Evolutionary conservation across 345 rosid genomes (phyloP), one percentile per base, ranked within the genome.

Genomic region (Orychophragmus violaceus): DNA sequence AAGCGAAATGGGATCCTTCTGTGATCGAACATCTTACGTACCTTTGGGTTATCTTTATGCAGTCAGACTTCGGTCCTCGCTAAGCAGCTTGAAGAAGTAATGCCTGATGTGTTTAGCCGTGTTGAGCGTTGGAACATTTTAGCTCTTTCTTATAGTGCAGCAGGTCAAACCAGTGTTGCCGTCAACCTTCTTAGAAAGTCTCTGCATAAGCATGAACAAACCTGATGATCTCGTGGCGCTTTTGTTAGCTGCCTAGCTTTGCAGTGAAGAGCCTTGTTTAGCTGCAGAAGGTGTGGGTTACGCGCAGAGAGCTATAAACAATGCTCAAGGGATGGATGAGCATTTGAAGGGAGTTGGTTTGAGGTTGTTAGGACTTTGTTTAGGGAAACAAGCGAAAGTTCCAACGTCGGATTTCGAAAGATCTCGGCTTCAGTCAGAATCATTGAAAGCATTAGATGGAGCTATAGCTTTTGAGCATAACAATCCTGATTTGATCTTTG

Each of bases 321-420:
- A 84, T 78, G 81, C 92, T 42, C 76, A 77, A 67, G 89, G 87
- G 11, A 72, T 28, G 77, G 81, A 79, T 66, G 94, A 79, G 72
- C 96, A 90, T 80, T 77, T 88, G 45, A 88, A 83, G 69, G 94
- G 96, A 10, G 94, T 84, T 33, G 86, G 87, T 59, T 69, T 85
- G 71, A 82, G 82, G 55, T 66, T 88, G 77, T 64, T 90, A 59
- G 98, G 98, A 51, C 86, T 90, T 71, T 93, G 98, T 69, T 79
- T 88, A 80, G 96, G 91, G 49, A 90, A 79, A 60, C 94, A 83
- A 71, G 84, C 91, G 6, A 88, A 85, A 79, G 70, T 84, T 64
- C 83, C 94, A 32, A 78, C 85, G 12, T 88, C 94, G 14, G 98
- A 93, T 74, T 78, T 78, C 58, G 94, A 93, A 79, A 88, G 96